phyloP scores from a whole-genome alignment of 768 basidiomycete genomes.

The Infundibulicybe gibba region DNA sequence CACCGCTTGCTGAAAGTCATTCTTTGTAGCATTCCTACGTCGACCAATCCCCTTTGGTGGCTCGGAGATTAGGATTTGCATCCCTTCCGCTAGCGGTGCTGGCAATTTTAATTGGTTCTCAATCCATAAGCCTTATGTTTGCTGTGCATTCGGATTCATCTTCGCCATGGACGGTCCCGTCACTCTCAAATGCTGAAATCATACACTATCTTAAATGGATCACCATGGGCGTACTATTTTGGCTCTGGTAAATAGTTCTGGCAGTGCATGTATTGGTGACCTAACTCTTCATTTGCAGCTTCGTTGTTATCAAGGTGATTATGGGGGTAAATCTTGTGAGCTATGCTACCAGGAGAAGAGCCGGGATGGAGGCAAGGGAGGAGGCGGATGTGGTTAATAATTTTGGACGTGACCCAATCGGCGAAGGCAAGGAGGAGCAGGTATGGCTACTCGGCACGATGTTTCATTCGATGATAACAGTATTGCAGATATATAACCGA shows the following conservation, averaged over 20 bases:
- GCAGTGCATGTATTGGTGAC: conserved; percentile 6
- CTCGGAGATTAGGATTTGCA: conserved; percentile 91
- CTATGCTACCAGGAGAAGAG: conserved; percentile 72
- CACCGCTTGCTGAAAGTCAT: conserved; percentile 2
- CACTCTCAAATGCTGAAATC: conserved; percentile 44
- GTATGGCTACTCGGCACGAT: conserved; percentile 32
- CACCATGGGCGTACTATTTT: conserved; percentile 62
- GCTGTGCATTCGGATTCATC: conserved; percentile 39
- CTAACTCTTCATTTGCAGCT: conserved; percentile 33
- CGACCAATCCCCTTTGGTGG: conserved; percentile 93
- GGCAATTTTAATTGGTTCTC: conserved; percentile 70
- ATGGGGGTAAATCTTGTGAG: conserved; percentile 85
- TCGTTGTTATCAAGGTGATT: conserved; percentile 88
- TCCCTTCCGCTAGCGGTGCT: conserved; percentile 88
- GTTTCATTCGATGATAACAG: not conserved
- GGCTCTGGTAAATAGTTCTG: conserved; percentile 73
- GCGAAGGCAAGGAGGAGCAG: conserved; percentile 85
- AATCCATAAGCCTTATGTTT: conserved; percentile 63
- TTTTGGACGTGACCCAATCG: conserved; percentile 87
- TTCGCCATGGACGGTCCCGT: conserved; percentile 40
- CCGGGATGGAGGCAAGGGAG: conserved; percentile 75
- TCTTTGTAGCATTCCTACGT: conserved; percentile 76
- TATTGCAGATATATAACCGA: conserved; percentile 69
- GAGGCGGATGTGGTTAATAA: conserved; percentile 78
- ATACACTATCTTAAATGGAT: conserved; percentile 61